Evolutionary conservation across 345 rosid genomes (phyloP).

Genomic region (Citrus cavaleriei): DNA sequence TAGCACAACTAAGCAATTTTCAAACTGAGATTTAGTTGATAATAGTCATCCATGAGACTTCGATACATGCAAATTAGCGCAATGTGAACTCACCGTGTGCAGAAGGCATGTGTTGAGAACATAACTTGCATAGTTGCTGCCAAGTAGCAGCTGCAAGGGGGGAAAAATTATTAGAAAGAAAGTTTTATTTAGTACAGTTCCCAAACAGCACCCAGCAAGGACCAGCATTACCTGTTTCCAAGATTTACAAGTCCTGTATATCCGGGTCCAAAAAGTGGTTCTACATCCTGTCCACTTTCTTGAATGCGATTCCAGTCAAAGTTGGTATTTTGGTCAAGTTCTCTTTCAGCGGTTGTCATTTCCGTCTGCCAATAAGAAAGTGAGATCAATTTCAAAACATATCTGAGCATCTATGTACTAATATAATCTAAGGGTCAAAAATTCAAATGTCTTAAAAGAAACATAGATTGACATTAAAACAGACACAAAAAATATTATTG

Average conservation of each 20-base stretch:
- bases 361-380: conserved; percentile 60
- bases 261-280: conserved; percentile 88
- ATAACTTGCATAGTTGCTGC: conserved; percentile 97
- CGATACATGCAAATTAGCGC: conserved; percentile 3
- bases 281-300: conserved; percentile 91
- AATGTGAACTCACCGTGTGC: conserved; percentile 47
- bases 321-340: conserved; percentile 96
- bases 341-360: conserved; percentile 99
- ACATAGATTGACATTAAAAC: conserved; percentile 7
- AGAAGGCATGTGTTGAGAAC: conserved; percentile 72
- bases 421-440: neutral
- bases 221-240: conserved; percentile 77
- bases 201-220: neutral
- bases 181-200: conserved; percentile 7
- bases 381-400: conserved; percentile 20
- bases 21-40: neutral
- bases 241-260: conserved; percentile 96
- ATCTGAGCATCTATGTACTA: conserved; percentile 5
- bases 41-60: conserved; percentile 1
- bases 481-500: neutral
- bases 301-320: conserved; percentile 99
- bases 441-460: conserved; percentile 4
- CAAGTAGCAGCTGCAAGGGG: conserved; percentile 85
- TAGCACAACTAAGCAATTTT: conserved; percentile 6
- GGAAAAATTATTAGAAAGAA: conserved; percentile 22